These are phyloP conservation scores for Fomitiporia mediterranea DNA, from an alignment of 1,284 basidiomycete genomes.

Conservation along the genomic window DNA sequence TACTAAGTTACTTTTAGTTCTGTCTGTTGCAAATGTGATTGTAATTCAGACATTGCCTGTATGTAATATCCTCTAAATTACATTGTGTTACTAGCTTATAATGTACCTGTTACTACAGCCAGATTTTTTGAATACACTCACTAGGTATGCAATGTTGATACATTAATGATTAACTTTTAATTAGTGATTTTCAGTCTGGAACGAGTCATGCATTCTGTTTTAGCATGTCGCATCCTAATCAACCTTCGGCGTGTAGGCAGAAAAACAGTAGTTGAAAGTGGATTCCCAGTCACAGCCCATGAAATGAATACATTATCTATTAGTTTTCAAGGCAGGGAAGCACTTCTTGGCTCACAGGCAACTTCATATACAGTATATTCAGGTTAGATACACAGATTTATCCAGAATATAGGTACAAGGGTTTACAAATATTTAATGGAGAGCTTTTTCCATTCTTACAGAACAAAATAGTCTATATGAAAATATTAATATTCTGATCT, in stretches of 20 bases:
- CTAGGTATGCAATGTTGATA: not conserved
- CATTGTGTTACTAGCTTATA: not conserved
- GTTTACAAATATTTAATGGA: too few relatives aligned
- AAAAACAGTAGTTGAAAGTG: not conserved
- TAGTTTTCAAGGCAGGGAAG: not conserved
- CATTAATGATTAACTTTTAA: too few relatives aligned
- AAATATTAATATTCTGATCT: too few relatives aligned
- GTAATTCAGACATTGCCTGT: conserved; percentile 5
- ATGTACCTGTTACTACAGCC: not conserved
- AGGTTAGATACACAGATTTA: too few relatives aligned
- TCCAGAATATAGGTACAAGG: too few relatives aligned
- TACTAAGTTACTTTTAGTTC: not conserved
- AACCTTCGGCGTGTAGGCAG: conserved; percentile 1
- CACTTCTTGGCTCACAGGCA: too few relatives aligned
- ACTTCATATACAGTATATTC: too few relatives aligned
- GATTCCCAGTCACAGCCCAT: not conserved
- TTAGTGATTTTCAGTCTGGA: not conserved
- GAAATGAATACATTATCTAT: not conserved
- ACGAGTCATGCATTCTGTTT: conserved; percentile 7
- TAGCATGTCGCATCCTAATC: not conserved
- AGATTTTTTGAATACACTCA: conserved; percentile 3
- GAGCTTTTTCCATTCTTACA: too few relatives aligned
- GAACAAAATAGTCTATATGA: too few relatives aligned
- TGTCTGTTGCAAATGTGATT: conserved; percentile 3
- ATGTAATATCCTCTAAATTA: not conserved